Evolutionary conservation across 495 filamentous ascomycete genomes (phyloP).

Genomic region (Alectoria sarmentosa): DNA sequence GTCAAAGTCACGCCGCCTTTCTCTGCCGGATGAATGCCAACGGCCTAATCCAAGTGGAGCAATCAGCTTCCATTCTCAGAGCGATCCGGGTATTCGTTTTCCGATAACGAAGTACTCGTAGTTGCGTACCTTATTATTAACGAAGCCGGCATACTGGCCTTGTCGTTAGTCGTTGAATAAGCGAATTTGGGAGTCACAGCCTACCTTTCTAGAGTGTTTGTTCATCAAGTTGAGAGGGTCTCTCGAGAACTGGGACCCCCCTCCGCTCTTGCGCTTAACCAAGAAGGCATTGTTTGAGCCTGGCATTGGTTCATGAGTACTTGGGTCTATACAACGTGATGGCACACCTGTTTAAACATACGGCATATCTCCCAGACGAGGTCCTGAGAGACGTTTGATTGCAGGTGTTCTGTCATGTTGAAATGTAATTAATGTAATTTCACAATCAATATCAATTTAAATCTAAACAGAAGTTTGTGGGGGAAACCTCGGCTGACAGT

Average conservation of each 20-base stretch:
- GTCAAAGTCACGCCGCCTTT: slow-evolving; percentile 67
- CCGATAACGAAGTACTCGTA: slow-evolving; percentile 3
- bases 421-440: neutral
- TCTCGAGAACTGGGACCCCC: slow-evolving; percentile 80
- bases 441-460: neutral
- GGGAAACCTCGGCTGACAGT: neutral
- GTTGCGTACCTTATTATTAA: slow-evolving; percentile 79
- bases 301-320: slow-evolving; percentile 31
- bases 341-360: slow-evolving; percentile 49
- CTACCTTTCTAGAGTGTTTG: slow-evolving; percentile 85
- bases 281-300: slow-evolving; percentile 77
- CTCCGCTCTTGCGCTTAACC: slow-evolving; percentile 73
- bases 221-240: slow-evolving; percentile 89
- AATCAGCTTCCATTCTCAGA: slow-evolving; percentile 10
- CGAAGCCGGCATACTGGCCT: slow-evolving; percentile 73
- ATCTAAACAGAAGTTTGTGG: neutral
- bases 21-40: slow-evolving; percentile 62
- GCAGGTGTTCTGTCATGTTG: slow-evolving; percentile 32
- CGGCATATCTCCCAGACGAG: slow-evolving; percentile 87
- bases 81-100: neutral
- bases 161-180: slow-evolving; percentile 10
- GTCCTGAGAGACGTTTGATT: slow-evolving; percentile 69
- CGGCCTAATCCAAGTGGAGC: slow-evolving; percentile 51
- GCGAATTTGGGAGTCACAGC: slow-evolving; percentile 15
- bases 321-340: neutral